phyloP scores from a whole-genome alignment of 2,329 filamentous ascomycete genomes.

The Balansia obtecta region DNA sequence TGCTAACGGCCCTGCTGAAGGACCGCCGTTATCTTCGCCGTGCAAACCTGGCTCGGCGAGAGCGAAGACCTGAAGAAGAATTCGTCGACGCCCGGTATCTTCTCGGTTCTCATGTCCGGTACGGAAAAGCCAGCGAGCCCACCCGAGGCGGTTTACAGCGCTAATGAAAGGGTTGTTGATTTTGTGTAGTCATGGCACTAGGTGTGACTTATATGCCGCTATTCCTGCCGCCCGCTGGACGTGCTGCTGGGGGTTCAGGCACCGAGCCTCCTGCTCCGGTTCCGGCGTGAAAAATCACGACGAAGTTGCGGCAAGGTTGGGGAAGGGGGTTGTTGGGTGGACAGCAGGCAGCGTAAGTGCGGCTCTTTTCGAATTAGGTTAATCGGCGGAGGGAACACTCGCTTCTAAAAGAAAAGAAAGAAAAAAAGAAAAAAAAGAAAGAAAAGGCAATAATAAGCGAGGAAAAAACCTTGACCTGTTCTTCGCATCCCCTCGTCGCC shows the following conservation, averaged over 20 bases:
- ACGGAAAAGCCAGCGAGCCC: slow-evolving; percentile 17
- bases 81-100: slow-evolving; percentile 52
- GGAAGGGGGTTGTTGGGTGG: too few relatives aligned
- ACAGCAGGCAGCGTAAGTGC: too few relatives aligned
- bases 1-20: slow-evolving; percentile 23
- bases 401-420: too few relatives aligned
- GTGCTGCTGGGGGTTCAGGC: slow-evolving; percentile 18
- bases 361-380: too few relatives aligned
- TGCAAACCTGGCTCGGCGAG: slow-evolving; percentile 69
- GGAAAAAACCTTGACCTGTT: too few relatives aligned
- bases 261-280: slow-evolving; percentile 20
- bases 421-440: too few relatives aligned
- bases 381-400: too few relatives aligned
- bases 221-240: slow-evolving; percentile 29
- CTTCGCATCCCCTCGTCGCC: too few relatives aligned
- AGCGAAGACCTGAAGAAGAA: slow-evolving; percentile 53
- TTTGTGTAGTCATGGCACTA: slow-evolving; percentile 45
- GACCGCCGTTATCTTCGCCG: slow-evolving; percentile 60
- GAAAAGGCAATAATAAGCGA: too few relatives aligned
- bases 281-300: slow-evolving; percentile 3
- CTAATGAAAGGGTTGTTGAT: background rate
- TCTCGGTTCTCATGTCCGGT: slow-evolving; percentile 72
- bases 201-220: slow-evolving; percentile 38
- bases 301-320: too few relatives aligned
- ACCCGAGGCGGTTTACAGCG: background rate